phyloP scores from a whole-genome alignment of 768 basidiomycete genomes.

The Russula griseocarnosa region DNA sequence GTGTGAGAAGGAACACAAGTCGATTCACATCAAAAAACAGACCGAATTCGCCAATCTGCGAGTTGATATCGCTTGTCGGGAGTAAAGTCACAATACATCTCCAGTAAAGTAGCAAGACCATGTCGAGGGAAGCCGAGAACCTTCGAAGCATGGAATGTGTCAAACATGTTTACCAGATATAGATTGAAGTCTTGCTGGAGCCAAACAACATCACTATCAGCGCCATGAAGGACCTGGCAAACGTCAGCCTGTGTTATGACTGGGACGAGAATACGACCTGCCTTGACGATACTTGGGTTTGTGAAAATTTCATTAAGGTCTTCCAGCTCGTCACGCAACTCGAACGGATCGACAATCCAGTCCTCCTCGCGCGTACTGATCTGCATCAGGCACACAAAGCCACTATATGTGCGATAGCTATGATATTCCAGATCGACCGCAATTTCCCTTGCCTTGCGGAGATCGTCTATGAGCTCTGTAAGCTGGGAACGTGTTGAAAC shows the following conservation, averaged over 20 bases:
- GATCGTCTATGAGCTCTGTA: constrained; percentile 57
- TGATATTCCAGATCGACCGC: constrained; percentile 96
- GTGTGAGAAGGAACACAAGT: neutral
- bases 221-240: constrained; percentile 84
- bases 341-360: constrained; percentile 81
- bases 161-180: constrained; percentile 94
- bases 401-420: constrained; percentile 75
- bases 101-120: constrained; percentile 77
- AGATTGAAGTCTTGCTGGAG: constrained; percentile 93
- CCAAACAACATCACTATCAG: constrained; percentile 93
- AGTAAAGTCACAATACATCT: constrained; percentile 83
- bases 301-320: constrained; percentile 81
- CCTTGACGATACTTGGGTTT: constrained; percentile 82
- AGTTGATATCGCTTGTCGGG: constrained; percentile 96
- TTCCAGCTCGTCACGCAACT: constrained; percentile 67
- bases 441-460: constrained; percentile 69
- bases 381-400: constrained; percentile 93
- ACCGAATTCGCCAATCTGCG: constrained; percentile 96
- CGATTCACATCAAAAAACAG: constrained; percentile 25
- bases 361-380: constrained; percentile 80
- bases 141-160: constrained; percentile 93
- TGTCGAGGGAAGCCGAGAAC: constrained; percentile 80
- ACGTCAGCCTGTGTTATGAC: neutral
- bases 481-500: constrained; percentile 58
- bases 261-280: constrained; percentile 33